phyloP scores from a whole-genome alignment of 1,284 basidiomycete genomes.

The Irpex sp. region DNA sequence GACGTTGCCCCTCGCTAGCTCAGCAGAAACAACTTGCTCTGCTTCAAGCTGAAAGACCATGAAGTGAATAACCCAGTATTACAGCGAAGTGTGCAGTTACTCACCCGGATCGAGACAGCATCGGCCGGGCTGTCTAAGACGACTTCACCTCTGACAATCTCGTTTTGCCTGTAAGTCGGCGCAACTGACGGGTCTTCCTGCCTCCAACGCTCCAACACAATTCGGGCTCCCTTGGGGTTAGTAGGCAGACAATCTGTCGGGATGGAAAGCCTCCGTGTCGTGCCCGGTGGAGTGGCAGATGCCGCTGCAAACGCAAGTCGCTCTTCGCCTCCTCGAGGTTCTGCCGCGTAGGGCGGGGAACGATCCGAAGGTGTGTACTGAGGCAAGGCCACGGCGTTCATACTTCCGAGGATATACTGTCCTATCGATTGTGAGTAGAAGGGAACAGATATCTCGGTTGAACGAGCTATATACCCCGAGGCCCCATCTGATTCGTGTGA shows the following conservation, averaged over 20 bases:
- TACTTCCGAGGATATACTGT: neutral
- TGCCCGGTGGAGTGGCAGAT: neutral
- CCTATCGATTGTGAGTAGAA: neutral
- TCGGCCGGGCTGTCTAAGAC: neutral
- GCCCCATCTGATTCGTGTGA: neutral
- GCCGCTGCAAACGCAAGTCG: slow-evolving; percentile 19
- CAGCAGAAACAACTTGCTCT: neutral
- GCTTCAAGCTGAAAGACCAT: neutral
- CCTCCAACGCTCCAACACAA: neutral
- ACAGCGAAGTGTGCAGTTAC: neutral
- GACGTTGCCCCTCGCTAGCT: slow-evolving; percentile 21
- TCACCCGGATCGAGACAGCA: neutral
- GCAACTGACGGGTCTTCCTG: neutral
- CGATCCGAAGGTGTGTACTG: slow-evolving; percentile 23
- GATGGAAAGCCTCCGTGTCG: neutral
- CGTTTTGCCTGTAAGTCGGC: neutral
- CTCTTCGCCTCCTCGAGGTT: slow-evolving; percentile 23
- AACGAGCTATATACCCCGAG: neutral
- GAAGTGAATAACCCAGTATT: neutral
- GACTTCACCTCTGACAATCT: neutral
- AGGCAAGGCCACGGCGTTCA: neutral
- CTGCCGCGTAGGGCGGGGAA: slow-evolving; percentile 24
- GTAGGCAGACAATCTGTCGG: neutral
- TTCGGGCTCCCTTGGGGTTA: neutral
- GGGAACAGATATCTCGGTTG: neutral